Conservation (phyloP, 352 stramenopile genomes). For the Phytopythium aichiense region DNA sequence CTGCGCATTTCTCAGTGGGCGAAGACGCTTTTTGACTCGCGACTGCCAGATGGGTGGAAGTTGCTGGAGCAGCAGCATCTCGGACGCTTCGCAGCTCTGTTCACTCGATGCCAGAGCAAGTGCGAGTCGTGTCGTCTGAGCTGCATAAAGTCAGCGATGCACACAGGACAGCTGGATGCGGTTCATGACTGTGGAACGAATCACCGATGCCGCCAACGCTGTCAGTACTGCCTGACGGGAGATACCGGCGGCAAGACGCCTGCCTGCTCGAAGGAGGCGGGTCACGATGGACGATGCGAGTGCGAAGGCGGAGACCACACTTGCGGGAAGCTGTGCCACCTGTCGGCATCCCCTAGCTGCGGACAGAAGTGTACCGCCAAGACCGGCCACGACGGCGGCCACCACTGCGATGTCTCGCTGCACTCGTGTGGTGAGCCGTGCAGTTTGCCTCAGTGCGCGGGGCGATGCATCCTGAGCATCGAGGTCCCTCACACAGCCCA, state of each 20-base stretch:
- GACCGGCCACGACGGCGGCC: constrained; percentile 31
- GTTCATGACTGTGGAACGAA: constrained; percentile 48
- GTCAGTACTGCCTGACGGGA: constrained; percentile 42
- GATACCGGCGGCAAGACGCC: constrained; percentile 20
- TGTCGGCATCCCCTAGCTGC: constrained; percentile 47
- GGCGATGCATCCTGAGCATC: constrained; percentile 48
- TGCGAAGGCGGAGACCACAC: constrained; percentile 62
- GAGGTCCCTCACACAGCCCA: constrained; percentile 45
- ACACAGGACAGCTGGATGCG: constrained; percentile 9
- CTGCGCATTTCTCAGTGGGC: constrained; percentile 40
- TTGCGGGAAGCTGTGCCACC: constrained; percentile 38
- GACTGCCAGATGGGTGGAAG: constrained; percentile 43
- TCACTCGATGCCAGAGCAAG: constrained; percentile 51
- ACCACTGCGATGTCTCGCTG: constrained; percentile 11
- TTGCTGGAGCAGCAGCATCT: constrained; percentile 41
- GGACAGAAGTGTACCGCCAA: constrained; percentile 40
- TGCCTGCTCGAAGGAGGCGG: constrained; percentile 43
- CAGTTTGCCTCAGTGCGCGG: constrained; percentile 31
- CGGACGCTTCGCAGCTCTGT: constrained; percentile 37
- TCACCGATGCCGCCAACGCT: constrained; percentile 41
- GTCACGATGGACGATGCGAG: constrained; percentile 66
- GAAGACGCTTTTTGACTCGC: constrained; percentile 30
- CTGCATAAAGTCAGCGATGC: constrained; percentile 54
- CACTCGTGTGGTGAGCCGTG: constrained; percentile 61
- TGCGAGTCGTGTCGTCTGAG: constrained; percentile 52